Conservation (phyloP, 257 asterid genomes). For the Knoxia roxburghii region DNA sequence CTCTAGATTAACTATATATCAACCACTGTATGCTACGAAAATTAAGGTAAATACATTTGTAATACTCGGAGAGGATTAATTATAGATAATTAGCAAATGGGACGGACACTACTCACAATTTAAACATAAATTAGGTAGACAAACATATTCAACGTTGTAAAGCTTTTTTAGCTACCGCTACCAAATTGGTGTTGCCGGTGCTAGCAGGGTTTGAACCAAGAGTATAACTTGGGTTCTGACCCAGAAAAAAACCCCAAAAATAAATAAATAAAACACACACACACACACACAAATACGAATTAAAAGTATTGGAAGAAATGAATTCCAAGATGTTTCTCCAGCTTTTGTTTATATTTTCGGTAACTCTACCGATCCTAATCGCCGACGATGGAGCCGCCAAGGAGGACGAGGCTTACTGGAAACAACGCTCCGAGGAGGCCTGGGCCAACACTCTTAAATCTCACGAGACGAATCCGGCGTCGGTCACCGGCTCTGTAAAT, state of each 20-base stretch:
- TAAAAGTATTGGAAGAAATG: slow-evolving; percentile 4
- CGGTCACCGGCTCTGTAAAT: slow-evolving; percentile 38
- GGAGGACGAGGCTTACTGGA: slow-evolving; percentile 43
- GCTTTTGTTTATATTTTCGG: slow-evolving; percentile 29
- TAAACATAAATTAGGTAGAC: too few relatives aligned
- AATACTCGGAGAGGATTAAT: too few relatives aligned
- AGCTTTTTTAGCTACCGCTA: too few relatives aligned
- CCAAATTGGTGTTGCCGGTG: too few relatives aligned
- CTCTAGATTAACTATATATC: too few relatives aligned
- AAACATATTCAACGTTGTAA: too few relatives aligned
- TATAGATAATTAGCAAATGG: too few relatives aligned
- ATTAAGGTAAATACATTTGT: too few relatives aligned
- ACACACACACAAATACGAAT: too few relatives aligned
- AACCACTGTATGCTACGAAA: too few relatives aligned
- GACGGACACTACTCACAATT: too few relatives aligned
- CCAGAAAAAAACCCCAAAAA: neutral
- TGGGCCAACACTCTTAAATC: slow-evolving; percentile 41
- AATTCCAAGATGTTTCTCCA: slow-evolving; percentile 9
- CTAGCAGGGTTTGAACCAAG: slow-evolving; percentile 15
- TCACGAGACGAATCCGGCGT: slow-evolving; percentile 43
- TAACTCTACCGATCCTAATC: slow-evolving; percentile 21
- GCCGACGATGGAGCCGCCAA: slow-evolving; percentile 22
- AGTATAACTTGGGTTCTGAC: slow-evolving; percentile 11
- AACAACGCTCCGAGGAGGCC: slow-evolving; percentile 38
- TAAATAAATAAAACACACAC: too few relatives aligned